Evolutionary conservation across 2,329 filamentous ascomycete species (phyloP), one percentile per base, ranked within the genome.

Genomic region (Thielaviopsis ethacetica): DNA sequence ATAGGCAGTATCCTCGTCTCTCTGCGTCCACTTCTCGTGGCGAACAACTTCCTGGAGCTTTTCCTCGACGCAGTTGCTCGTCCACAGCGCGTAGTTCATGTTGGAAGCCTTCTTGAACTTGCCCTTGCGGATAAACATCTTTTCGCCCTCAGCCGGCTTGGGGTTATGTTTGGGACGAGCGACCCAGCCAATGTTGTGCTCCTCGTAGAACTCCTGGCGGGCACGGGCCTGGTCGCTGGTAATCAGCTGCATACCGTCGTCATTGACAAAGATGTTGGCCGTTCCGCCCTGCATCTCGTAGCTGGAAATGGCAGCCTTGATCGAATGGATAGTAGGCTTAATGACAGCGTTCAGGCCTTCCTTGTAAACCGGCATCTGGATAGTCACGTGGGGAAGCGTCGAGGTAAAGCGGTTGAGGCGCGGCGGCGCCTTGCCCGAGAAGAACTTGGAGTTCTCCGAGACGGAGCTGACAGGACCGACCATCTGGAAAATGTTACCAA

Each of bases 91-190:
- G 62, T 80, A 84, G 67, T 85, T 85, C 82, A 85, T 84, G 71
- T 85, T 85, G 27, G 78, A 82, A 1, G 80, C 80, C 68, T 83
- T 83, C 68, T 83, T 83, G 71, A 83, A 83, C 64, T 82, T 82
- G 51, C 80, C 80, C 53, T 74, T 74, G 19, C 80, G 73, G 5
- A 79, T 64, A 66, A 83, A 84, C 10, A 64, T 63, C 58, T 73
- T 73, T 5, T 64, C 53, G 6, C 53, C 56, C 69, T 80, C 73
- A 2, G 72, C 71, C 17, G 75, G 74, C 63, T 77, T 76, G 22
- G 77, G 70, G 65, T 79, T 76, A 63, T 79, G 76, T 54, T 68
- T 68, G 12, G 77, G 75, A 49, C 80, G 74, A 1, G 78, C 71
- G 17, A 76, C 76, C 72, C 77, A 81, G 12, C 78, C 79, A 63